Base-by-base conservation (phyloP, 805 yeast species). In the Maudiozyma pseudohumilis region DNA sequence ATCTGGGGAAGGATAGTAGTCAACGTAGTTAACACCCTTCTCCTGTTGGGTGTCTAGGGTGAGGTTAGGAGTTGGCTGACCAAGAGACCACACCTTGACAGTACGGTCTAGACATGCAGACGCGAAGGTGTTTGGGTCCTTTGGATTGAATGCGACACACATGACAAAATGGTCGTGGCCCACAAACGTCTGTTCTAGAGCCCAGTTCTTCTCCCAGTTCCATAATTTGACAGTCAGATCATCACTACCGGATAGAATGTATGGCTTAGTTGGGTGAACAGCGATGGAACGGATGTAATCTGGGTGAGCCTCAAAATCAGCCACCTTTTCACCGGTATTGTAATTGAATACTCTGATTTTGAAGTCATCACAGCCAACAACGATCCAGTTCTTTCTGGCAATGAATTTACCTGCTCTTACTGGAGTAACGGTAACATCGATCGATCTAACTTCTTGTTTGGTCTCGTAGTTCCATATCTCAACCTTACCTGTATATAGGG, bases 151-250 rank as follows among this genome's bases (percentile, higher is more conserved):
- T 32, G 92, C 87, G 37, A 92, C 75, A 38, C 86, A 77, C 95
- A 92, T 87, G 38, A 92, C 88, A 60, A 82, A 92, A 63, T 92
- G 96, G 59, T 77, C 85, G 62, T 92, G 98, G 41, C 98, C 97
- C 63, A 85, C 95, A 59, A 83, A 92, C 26, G 80, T 75, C 60
- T 85, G 96, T 59, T 85, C 92, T 48, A 81, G 64, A 49, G 75
- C 75, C 98, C 98, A 92, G 55, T 74, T 75, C 55, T 77, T 76
- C 40, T 92, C 98, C 98, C 98, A 92, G 61, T 92, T 88, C 97
- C 97, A 92, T 56, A 88, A 71, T 63, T 80, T 86, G 56, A 92
- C 75, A 29, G 94, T 75, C 69, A 83, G 76, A 60, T 92, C 98
- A 64, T 92, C 98, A 33, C 89, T 78, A 27, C 87, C 84, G 3